phyloP scores from a whole-genome alignment of 345 rosid species.

The Eucalyptus shirleyi region DNA sequence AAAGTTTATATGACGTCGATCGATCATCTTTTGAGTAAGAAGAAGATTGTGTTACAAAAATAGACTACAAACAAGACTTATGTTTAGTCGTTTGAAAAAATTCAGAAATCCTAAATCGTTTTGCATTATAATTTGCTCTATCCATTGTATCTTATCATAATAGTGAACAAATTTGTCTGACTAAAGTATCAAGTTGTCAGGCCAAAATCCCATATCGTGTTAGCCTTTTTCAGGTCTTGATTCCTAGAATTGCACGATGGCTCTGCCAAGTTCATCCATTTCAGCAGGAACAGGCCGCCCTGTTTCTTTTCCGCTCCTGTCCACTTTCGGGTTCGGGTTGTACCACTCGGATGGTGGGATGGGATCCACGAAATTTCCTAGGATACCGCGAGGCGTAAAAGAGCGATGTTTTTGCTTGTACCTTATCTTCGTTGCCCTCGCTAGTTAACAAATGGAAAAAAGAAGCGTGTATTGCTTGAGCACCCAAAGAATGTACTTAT shows the following conservation, averaged over 20 bases:
- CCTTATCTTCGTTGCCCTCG: neutral
- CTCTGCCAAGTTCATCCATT: neutral
- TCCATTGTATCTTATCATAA: rapidly evolving
- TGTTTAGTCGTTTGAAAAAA: neutral
- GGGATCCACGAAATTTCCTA: neutral
- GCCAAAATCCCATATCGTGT: neutral
- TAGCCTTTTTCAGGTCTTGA: neutral
- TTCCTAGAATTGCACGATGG: neutral
- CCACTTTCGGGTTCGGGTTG: neutral
- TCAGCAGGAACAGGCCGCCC: neutral
- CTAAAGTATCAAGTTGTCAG: neutral
- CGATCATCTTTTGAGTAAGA: neutral
- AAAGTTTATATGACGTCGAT: neutral
- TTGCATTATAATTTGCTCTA: neutral
- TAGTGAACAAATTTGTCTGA: too few species aligned
- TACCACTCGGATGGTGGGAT: neutral
- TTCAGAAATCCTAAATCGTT: neutral
- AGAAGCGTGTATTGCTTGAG: neutral
- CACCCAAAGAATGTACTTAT: neutral
- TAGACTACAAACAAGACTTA: rapidly evolving
- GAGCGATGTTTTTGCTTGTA: neutral
- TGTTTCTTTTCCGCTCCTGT: neutral
- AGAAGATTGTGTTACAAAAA: neutral
- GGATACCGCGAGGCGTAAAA: neutral
- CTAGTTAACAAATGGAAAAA: neutral